Base-by-base conservation (phyloP, 768 basidiomycete genomes). In the Pholiota conissans region DNA sequence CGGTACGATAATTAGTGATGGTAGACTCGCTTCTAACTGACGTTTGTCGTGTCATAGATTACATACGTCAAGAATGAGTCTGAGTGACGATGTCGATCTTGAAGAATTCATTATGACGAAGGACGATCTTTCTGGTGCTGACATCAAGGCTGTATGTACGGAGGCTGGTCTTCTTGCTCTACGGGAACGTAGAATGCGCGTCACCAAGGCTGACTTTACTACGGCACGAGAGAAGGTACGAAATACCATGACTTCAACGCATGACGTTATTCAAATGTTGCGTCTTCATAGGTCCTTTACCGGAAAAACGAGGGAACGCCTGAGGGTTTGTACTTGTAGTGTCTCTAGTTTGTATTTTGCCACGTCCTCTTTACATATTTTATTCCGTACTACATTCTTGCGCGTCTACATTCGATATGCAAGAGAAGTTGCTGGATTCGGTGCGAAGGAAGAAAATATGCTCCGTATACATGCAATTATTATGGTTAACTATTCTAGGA, bases 111-210 rank as follows among this genome's bases (percentile, higher is more conserved):
- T 99, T 55, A 90, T 90, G 76, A 88, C 90, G 27, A 98, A 98
- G 73, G 97, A 99, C 65, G 96, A 98, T 66, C 76, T 97, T 20
- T 93, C 91, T 11, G 97, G 97, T 46, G 97, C 97, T 2, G 97
- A 99, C 67, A 98, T 99, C 81, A 98, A 98, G 76, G 97, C 96
- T 1, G 93, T 98, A 4, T 98, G 95, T 71, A 98, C 97, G 5
- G 97, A 99, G 70, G 96, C 97, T n/a, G 97, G 97, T 63, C 73
- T 99, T 51, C 79, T 98, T 30, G 97, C 97, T 4, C 78, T 99
- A 58, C 83, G 97, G 62, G 97, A 99, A 72, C 81, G 97, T 54
- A 81, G 97, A 60, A 98, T 95, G 94, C 80, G 91, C 69, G 96
- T 98, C 13, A 91, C 85, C 30, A 95, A 97, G 75, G 83, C 80